These are phyloP conservation scores for Leccinum griseonigrum DNA, from an alignment of 1,284 basidiomycete genomes.

Conservation along the genomic window DNA sequence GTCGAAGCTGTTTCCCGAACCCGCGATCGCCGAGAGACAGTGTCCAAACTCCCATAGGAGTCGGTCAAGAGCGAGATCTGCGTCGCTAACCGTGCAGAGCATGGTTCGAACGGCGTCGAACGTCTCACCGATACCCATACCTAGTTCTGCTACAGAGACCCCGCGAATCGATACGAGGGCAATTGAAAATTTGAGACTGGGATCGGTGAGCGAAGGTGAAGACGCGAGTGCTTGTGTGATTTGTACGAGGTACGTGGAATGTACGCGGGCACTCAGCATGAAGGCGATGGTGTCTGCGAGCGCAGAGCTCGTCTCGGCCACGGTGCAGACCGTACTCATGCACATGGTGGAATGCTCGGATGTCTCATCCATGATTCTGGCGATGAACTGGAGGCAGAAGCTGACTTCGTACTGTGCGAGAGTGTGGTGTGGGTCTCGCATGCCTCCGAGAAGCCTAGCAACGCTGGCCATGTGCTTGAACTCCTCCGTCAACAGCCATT, in stretches of 20 bases:
- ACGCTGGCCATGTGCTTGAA: conserved; percentile 43
- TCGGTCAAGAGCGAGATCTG: conserved; percentile 32
- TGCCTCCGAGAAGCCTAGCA: conserved; percentile 37
- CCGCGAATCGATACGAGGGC: conserved; percentile 42
- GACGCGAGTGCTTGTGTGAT: conserved; percentile 28
- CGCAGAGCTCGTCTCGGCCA: conserved; percentile 15
- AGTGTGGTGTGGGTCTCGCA: conserved; percentile 30
- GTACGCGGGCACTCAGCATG: conserved; percentile 24
- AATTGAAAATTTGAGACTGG: conserved; percentile 43
- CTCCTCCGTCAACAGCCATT: conserved; percentile 67
- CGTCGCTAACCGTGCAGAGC: conserved; percentile 30
- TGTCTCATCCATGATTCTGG: conserved; percentile 18
- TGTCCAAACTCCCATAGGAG: conserved; percentile 37
- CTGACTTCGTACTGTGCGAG: conserved; percentile 33
- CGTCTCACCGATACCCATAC: conserved; percentile 16
- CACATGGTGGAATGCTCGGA: conserved; percentile 21
- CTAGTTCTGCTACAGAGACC: conserved; percentile 19
- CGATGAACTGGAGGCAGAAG: conserved; percentile 21
- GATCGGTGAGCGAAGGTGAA: conserved; percentile 33
- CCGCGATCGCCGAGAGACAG: conserved; percentile 32
- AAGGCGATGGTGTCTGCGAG: conserved; percentile 25
- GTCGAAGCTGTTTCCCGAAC: conserved; percentile 26
- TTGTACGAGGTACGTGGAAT: conserved; percentile 29
- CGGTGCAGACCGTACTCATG: conserved; percentile 19
- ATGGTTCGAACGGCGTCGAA: conserved; percentile 33